Percentiles rank a stretch among this genome's conserved stretches.
These are phyloP conservation scores for Hypoxylon rickii DNA, from an alignment of 495 filamentous ascomycete species.

Conservation along the genomic window DNA sequence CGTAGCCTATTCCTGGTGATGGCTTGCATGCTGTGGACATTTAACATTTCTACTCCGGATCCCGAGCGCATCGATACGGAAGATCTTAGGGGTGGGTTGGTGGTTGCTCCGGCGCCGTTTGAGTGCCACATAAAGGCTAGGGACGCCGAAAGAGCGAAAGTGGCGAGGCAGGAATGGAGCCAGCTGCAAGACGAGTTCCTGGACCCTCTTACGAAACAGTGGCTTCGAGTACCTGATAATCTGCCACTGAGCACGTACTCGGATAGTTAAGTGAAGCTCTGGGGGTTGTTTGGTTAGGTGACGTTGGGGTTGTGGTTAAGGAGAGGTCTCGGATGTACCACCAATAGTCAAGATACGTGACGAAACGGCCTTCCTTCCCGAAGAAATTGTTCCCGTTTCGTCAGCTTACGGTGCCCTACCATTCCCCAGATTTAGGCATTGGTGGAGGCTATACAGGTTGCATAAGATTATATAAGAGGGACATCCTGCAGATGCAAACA, in stretches of 20 bases:
- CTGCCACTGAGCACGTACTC: not conserved
- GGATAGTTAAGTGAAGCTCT: not conserved
- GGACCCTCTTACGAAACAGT: not conserved
- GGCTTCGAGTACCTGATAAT: not conserved
- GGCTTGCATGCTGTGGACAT: slow-evolving; percentile 55
- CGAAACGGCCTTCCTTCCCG: too few relatives aligned
- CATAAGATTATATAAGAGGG: too few relatives aligned
- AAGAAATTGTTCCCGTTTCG: too few relatives aligned
- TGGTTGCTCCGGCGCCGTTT: not conserved
- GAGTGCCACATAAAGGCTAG: slow-evolving; percentile 2
- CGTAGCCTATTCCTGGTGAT: slow-evolving; percentile 51
- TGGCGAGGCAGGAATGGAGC: not conserved
- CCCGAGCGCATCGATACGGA: not conserved
- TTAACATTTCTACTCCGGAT: slow-evolving; percentile 41
- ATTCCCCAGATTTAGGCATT: too few relatives aligned
- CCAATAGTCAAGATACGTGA: too few relatives aligned
- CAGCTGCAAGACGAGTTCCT: not conserved
- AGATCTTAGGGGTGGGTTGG: slow-evolving; percentile 1
- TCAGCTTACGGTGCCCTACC: too few relatives aligned
- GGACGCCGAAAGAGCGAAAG: not conserved
- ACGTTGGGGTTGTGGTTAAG: too few relatives aligned
- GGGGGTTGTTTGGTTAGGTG: too few relatives aligned
- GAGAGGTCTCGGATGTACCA: too few relatives aligned
- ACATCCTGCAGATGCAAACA: too few relatives aligned
- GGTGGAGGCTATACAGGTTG: too few relatives aligned